Base-by-base conservation (phyloP, 192 early-diverging fungal genomes). In the Helicostylum pulchrum region DNA sequence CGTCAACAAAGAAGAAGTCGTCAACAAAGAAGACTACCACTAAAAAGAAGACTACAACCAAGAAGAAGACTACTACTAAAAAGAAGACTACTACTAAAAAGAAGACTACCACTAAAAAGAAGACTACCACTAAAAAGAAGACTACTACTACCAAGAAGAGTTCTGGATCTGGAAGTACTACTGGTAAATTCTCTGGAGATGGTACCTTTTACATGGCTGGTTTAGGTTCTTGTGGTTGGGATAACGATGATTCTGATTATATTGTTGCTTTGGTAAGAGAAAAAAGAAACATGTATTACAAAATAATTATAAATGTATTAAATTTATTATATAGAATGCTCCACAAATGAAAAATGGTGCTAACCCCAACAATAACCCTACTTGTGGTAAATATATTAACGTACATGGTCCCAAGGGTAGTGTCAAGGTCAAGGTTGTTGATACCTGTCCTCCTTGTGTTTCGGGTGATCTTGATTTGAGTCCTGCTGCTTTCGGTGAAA, bases 181-280 rank as follows among this genome's bases (percentile, higher is more conserved):
- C 23, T 12, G 31, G 31, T 8, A n/a, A 36, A 17, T 62, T 51
- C 48, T 51, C 66, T 1, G 83, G 83, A 12, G 77, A 85, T 12
- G 83, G 80, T 30, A 85, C 83, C 0, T 85, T 61, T 30, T 85
- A 77, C 47, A 66, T 67, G 19, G 42, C 63, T 45, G 83, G 83
- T 8, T 56, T 78, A 1, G 81, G 83, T 5, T 74, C 83, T 0
- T 85, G 83, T 64, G 83, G 83, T 7, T 14, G 49, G 15, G 67
- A 65, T 6, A 76, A 79, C 53, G 50, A 55, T 4, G 77, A 81
- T 17, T 44, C 23, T 21, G 83, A 85, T 26, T 36, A 74, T 19
- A 76, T 85, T 62, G 80, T 70, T 4, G 83, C 83, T 0, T 73
- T 85, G 44, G 61, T 62, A 62, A 42, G 48, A 15, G 19, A 7